Conservation (phyloP, 176 grass and related monocot species). For the Eragrostis curvula region DNA sequence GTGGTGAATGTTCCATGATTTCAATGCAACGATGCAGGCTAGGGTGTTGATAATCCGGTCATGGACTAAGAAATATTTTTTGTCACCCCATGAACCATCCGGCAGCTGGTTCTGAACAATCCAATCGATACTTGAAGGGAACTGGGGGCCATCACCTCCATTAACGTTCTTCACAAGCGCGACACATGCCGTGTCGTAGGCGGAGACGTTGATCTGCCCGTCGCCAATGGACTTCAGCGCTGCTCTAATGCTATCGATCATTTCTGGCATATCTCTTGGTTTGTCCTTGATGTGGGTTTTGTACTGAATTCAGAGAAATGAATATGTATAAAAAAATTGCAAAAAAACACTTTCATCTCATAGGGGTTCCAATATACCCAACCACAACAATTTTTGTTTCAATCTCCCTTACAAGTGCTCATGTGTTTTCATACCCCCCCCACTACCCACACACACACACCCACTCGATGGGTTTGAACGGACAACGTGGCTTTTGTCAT, state of each 20-base stretch:
- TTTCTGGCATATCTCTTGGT: neutral
- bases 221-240: conserved; percentile 23
- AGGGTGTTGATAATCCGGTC: conserved; percentile 73
- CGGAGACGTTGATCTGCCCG: conserved; percentile 55
- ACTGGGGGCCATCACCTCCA: conserved; percentile 39
- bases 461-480: no score
- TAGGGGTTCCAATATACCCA: no score
- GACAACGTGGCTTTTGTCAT: no score
- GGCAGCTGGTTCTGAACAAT: conserved; percentile 56
- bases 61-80: conserved; percentile 42
- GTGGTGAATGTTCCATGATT: neutral
- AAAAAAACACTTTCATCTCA: no score
- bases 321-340: no score
- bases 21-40: conserved; percentile 44
- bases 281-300: neutral
- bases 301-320: neutral
- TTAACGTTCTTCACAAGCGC: conserved; percentile 40
- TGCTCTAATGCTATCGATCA: conserved; percentile 34
- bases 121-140: conserved; percentile 65
- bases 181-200: conserved; percentile 81
- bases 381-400: no score
- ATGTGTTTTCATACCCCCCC: no score
- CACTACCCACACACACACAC: no score
- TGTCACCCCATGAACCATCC: conserved; percentile 71
- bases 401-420: no score